Evolutionary conservation across 2,329 filamentous ascomycete genomes (phyloP), one percentile per base, ranked within the genome.

Genomic region (Chlorencoelia australis): DNA sequence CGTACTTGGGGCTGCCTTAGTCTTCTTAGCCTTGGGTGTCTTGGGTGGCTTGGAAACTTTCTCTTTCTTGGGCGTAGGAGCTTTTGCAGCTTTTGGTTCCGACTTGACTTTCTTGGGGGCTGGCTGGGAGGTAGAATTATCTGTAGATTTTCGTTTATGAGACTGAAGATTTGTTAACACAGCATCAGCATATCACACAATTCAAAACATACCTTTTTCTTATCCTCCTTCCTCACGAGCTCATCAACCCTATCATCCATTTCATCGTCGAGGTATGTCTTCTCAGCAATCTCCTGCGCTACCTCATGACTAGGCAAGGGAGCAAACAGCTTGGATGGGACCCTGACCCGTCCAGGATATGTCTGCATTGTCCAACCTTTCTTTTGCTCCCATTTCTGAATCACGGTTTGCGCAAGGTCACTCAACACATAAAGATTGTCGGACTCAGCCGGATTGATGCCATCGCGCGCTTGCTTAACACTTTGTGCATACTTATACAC

Each of bases 401-500:
- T 81, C 9, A 89, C 71, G 3, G 79, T 73, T 59, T 91, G 84
- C 0, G 88, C 77, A 7, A 98, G 71, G 58, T 98, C 91, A 34
- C 85, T 88, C 24, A 98, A 63, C 5, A 88, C 77, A 56, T 95
- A 94, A 1, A 98, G 68, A 43, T 79, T 77, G 39, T 87, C 76
- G 49, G 80, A 84, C 41, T 71, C 67, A 1, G 69, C 64, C 0
- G 75, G 71, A 16, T 73, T 70, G 42, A 96, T 75, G 9, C 75
- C 82, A 57, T 98, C 91, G 27, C 75, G 72, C 7, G 88, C 83
- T 59, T 89, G 83, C 66, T 98, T 98, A 37, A 94, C 80, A 7
- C 87, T 78, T 60, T 96, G 88, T 9, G 87, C 87, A 43, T 95
- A 83, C 58, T 91, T 86, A 65, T 83, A 91, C 26, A 98, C 87